Percentiles rank a stretch among this genome's conserved stretches.
These are phyloP conservation scores for Ilyonectria sp. DNA, from an alignment of 2,329 filamentous ascomycete genomes.

Conservation along the genomic window DNA sequence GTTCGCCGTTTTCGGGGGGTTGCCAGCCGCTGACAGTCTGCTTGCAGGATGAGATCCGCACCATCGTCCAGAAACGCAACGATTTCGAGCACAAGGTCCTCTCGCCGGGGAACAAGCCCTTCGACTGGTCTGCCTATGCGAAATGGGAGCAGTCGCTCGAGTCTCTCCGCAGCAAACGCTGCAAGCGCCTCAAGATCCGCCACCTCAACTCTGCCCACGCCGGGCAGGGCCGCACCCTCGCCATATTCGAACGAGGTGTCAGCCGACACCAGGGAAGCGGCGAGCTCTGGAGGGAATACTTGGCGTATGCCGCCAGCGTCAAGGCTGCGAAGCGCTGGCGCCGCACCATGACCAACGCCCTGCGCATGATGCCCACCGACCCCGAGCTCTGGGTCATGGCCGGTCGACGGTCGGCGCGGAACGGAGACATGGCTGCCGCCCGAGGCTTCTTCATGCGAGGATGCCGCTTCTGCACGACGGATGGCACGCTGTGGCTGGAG, in stretches of 20 bases:
- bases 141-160: slow-evolving; percentile 81
- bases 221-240: slow-evolving; percentile 87
- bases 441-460: slow-evolving; percentile 90
- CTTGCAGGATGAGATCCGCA: slow-evolving; percentile 85
- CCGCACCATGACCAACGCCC: slow-evolving; percentile 75
- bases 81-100: slow-evolving; percentile 95
- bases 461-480: slow-evolving; percentile 87
- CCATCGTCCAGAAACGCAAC: slow-evolving; percentile 90
- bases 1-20: background rate
- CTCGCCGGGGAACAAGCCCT: slow-evolving; percentile 80
- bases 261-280: slow-evolving; percentile 87
- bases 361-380: slow-evolving; percentile 89
- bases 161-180: slow-evolving; percentile 84
- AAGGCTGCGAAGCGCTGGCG: slow-evolving; percentile 78
- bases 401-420: slow-evolving; percentile 80
- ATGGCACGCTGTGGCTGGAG: slow-evolving; percentile 85
- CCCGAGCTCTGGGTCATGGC: slow-evolving; percentile 90
- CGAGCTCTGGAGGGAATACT: slow-evolving; percentile 90
- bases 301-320: slow-evolving; percentile 82
- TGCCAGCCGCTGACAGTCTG: slow-evolving; percentile 25
- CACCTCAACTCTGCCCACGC: slow-evolving; percentile 75
- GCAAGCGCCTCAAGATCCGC: slow-evolving; percentile 84
- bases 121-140: slow-evolving; percentile 89
- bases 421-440: slow-evolving; percentile 90
- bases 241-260: slow-evolving; percentile 89